Percentiles rank a stretch among this genome's conserved stretches.
Evolutionary conservation across 2,329 filamentous ascomycete species (phyloP).

Genomic region (Pestalotiopsis sp.): DNA sequence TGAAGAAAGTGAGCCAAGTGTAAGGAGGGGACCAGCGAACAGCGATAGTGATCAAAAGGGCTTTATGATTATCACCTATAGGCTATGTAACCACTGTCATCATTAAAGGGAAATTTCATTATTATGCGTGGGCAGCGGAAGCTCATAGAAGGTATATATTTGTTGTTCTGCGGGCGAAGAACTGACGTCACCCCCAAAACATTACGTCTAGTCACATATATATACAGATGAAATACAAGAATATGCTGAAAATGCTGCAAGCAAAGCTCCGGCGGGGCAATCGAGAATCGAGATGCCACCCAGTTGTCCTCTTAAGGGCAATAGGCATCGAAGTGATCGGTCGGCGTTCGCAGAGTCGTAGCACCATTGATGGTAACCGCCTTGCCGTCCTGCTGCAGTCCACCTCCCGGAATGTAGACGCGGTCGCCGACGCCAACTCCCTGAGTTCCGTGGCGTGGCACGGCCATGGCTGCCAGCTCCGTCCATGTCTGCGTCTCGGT

Average conservation of each 20-base stretch:
- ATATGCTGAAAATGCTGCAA: no score
- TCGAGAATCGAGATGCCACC: no score
- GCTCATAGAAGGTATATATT: no score
- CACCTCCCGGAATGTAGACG: conserved; percentile 39
- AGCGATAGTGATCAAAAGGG: not conserved
- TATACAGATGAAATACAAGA: no score
- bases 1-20: not conserved
- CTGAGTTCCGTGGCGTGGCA: conserved; percentile 37
- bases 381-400: conserved; percentile 12
- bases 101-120: no score
- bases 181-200: not conserved
- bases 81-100: no score
- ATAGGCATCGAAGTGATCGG: not conserved
- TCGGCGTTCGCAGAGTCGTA: not conserved
- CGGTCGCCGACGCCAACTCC: conserved; percentile 28
- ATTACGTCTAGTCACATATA: conserved; percentile 1
- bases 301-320: not conserved
- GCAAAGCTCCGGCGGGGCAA: no score
- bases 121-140: no score
- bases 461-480: conserved; percentile 26
- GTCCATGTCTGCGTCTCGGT: conserved; percentile 28
- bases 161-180: not conserved
- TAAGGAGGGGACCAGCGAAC: not conserved
- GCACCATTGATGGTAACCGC: not conserved
- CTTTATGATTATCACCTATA: no score